phyloP scores from a whole-genome alignment of 1,284 basidiomycete species.

The Apiotrichum gracile region DNA sequence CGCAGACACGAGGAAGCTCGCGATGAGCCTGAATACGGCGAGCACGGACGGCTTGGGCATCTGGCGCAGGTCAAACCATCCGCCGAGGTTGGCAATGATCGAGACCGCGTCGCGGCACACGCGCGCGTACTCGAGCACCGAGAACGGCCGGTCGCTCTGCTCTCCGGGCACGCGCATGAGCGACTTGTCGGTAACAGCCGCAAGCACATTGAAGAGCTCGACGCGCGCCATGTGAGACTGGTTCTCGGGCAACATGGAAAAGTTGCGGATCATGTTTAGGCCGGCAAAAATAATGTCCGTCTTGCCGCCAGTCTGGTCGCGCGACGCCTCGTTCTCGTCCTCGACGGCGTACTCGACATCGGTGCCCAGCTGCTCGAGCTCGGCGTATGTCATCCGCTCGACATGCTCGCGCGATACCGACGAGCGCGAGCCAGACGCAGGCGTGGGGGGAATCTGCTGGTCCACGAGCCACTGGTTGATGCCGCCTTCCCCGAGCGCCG shows the following conservation, averaged over 20 bases:
- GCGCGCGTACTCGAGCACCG: conserved; percentile 63
- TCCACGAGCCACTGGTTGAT: conserved; percentile 46
- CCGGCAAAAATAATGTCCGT: conserved; percentile 63
- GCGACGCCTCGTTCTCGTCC: conserved; percentile 42
- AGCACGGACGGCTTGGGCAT: conserved; percentile 50
- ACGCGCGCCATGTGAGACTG: conserved; percentile 59
- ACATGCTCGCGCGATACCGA: conserved; percentile 53
- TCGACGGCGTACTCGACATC: conserved; percentile 72
- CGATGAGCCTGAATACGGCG: conserved; percentile 61
- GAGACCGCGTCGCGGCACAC: conserved; percentile 72
- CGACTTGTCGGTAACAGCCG: conserved; percentile 58
- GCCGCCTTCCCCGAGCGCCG: conserved; percentile 58
- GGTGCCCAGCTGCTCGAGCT: conserved; percentile 82
- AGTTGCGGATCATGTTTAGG: conserved; percentile 78
- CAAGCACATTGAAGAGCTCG: conserved; percentile 60
- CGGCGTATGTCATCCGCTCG: conserved; percentile 65
- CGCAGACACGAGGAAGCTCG: conserved; percentile 58
- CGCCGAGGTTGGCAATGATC: conserved; percentile 64
- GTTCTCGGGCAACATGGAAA: conserved; percentile 71
- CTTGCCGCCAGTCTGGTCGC: conserved; percentile 25
- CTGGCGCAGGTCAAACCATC: conserved; percentile 49
- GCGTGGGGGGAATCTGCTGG: neutral
- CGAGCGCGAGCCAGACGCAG: neutral
- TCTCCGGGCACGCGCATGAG: conserved; percentile 47
- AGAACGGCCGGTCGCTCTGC: conserved; percentile 50